Percentiles rank a stretch among this genome's conserved stretches.
Evolutionary conservation across 306 rosid genomes (phyloP).

Genomic region (Gleditsia sinensis): DNA sequence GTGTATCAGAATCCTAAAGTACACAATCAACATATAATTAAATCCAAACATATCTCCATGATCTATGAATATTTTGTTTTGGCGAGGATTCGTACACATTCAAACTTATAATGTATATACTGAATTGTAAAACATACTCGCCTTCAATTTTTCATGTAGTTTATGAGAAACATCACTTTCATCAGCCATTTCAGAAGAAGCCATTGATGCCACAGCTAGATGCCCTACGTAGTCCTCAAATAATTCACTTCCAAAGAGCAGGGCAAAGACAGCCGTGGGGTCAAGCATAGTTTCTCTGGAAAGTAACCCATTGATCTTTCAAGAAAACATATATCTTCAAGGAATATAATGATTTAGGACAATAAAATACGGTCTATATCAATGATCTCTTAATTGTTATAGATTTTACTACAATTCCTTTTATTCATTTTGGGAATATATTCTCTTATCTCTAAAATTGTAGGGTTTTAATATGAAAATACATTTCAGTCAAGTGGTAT

Average conservation of each 20-base stretch:
- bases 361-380: neutral
- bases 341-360: neutral
- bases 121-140: slow-evolving; percentile 45
- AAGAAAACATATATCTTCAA: neutral
- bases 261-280: slow-evolving; percentile 86
- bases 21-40: neutral
- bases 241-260: slow-evolving; percentile 92
- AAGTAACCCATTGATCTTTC: slow-evolving; percentile 26
- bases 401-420: neutral
- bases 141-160: slow-evolving; percentile 84
- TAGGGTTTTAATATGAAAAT: neutral
- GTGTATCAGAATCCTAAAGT: neutral
- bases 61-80: neutral
- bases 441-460: neutral
- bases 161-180: slow-evolving; percentile 69
- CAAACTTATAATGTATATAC: neutral
- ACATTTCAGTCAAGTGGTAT: neutral
- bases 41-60: neutral
- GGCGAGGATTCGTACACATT: neutral
- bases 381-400: slow-evolving; percentile 1
- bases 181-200: slow-evolving; percentile 68
- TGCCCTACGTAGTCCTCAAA: slow-evolving; percentile 96
- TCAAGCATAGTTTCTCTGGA: slow-evolving; percentile 91
- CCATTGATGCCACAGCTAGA: slow-evolving; percentile 94
- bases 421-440: neutral